These are phyloP conservation scores for Begonia fuchsioides DNA, from an alignment of 306 rosid genomes.

Conservation along the genomic window DNA sequence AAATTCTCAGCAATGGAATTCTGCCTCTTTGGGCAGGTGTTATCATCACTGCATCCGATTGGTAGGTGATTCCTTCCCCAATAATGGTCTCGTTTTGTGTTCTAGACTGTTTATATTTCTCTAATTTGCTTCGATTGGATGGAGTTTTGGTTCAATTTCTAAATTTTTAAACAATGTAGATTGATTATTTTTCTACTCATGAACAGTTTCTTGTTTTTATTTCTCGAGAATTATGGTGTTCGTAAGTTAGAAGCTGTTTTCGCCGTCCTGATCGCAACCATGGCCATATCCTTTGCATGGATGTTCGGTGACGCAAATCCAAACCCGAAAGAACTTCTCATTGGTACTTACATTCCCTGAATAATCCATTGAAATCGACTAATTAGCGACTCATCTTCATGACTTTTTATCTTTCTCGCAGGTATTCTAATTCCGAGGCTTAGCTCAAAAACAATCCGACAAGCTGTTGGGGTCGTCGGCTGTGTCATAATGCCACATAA, in stretches of 20 bases:
- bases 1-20: slow-evolving; percentile 51
- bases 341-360: slow-evolving; percentile 28
- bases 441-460: slow-evolving; percentile 75
- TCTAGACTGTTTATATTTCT: no score
- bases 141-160: no score
- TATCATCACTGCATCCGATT: slow-evolving; percentile 70
- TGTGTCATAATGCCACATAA: slow-evolving; percentile 98
- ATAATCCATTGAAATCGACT: slow-evolving; percentile 42
- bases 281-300: slow-evolving; percentile 95
- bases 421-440: slow-evolving; percentile 89
- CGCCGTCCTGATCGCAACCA: slow-evolving; percentile 72
- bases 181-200: neutral
- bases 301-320: slow-evolving; percentile 93
- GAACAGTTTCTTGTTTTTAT: slow-evolving; percentile 75
- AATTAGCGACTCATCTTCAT: slow-evolving; percentile 47
- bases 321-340: slow-evolving; percentile 58
- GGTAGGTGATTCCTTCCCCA: slow-evolving; percentile 18
- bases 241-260: slow-evolving; percentile 90
- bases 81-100: no score
- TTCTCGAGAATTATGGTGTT: slow-evolving; percentile 93
- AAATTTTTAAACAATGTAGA: no score
- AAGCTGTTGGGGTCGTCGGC: slow-evolving; percentile 97
- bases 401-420: slow-evolving; percentile 19
- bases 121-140: no score
- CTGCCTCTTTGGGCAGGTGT: slow-evolving; percentile 96